A percentile compares a stretch with the other conserved stretches of the same genome.
phyloP scores from a whole-genome alignment of 805 yeast genomes.

The Priceomyces carsonii region DNA sequence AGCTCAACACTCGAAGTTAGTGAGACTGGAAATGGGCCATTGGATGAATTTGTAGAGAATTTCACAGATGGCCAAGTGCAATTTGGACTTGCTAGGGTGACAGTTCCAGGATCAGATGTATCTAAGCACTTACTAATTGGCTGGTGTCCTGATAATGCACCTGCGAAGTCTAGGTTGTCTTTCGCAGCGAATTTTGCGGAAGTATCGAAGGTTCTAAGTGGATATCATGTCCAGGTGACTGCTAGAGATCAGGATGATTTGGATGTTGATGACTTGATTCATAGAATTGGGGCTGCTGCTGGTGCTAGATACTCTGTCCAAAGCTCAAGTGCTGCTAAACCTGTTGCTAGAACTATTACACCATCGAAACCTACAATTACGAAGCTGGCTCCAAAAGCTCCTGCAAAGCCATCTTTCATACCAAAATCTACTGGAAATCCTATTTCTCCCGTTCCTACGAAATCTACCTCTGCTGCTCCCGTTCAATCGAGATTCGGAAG shows the following conservation, averaged over 20 bases:
- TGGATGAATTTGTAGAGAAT: slow-evolving; percentile 74
- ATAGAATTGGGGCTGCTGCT: slow-evolving; percentile 83
- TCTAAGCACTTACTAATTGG: slow-evolving; percentile 83
- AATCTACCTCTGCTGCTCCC: slow-evolving; percentile 7
- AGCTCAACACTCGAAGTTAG: slow-evolving; percentile 49
- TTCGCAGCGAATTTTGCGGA: slow-evolving; percentile 78
- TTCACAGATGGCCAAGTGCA: slow-evolving; percentile 88
- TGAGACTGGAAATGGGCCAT: slow-evolving; percentile 60
- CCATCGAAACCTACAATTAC: slow-evolving; percentile 25
- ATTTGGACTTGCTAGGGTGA: slow-evolving; percentile 85
- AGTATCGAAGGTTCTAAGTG: slow-evolving; percentile 66
- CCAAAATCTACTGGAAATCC: slow-evolving; percentile 44
- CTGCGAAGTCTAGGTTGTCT: slow-evolving; percentile 70
- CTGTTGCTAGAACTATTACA: slow-evolving; percentile 20
- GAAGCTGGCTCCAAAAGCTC: slow-evolving; percentile 28
- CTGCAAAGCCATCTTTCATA: slow-evolving; percentile 24
- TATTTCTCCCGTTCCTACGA: slow-evolving; percentile 29
- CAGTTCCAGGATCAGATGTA: slow-evolving; percentile 90
- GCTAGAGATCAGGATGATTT: slow-evolving; percentile 95
- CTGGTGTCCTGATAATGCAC: slow-evolving; percentile 97
- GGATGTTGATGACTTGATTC: slow-evolving; percentile 71
- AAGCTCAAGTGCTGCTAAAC: slow-evolving; percentile 18
- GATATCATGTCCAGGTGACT: slow-evolving; percentile 94
- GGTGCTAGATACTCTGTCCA: slow-evolving; percentile 92
- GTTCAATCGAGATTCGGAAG: background rate